Evolutionary conservation across 1,284 basidiomycete genomes (phyloP).

Genomic region (Trichosporon asahii): DNA sequence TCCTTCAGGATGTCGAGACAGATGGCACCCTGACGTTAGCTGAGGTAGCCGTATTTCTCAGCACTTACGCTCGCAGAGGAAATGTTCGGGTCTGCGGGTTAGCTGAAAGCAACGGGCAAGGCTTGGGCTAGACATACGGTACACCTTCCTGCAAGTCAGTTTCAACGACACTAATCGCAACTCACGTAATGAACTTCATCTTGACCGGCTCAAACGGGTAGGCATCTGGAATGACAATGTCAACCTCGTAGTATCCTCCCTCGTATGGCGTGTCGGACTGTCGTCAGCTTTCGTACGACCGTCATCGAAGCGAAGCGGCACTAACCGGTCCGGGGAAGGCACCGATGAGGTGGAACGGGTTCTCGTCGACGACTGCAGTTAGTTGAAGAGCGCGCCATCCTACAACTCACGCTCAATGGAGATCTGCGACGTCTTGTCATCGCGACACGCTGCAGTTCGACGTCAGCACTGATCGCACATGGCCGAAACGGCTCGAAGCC

Average conservation of each 20-base stretch:
- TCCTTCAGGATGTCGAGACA: constrained; percentile 73
- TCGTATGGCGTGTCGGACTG: constrained; percentile 80
- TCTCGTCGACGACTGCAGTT: constrained; percentile 67
- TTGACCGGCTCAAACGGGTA: constrained; percentile 98
- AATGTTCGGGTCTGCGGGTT: constrained; percentile 67
- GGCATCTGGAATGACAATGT: constrained; percentile 88
- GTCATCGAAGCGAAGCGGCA: constrained; percentile 9
- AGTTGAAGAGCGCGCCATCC: constrained; percentile 5
- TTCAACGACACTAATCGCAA: constrained; percentile 17
- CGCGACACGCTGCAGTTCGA: constrained; percentile 14
- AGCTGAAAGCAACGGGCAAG: not conserved
- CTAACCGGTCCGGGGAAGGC: constrained; percentile 82
- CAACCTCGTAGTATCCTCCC: constrained; percentile 88
- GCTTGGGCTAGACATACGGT: constrained; percentile 58
- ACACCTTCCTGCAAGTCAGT: constrained; percentile 63
- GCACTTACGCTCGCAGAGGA: constrained; percentile 74
- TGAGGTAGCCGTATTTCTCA: no score
- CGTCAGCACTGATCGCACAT: not conserved
- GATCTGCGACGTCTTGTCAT: constrained; percentile 82
- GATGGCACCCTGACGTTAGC: constrained; percentile 49
- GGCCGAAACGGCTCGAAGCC: not conserved
- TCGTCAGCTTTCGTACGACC: constrained; percentile 4
- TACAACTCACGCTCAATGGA: constrained; percentile 60
- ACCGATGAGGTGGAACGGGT: constrained; percentile 82
- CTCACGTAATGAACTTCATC: constrained; percentile 88